phyloP scores from a whole-genome alignment of 2,329 filamentous ascomycete species.

The Botrytis elliptica region DNA sequence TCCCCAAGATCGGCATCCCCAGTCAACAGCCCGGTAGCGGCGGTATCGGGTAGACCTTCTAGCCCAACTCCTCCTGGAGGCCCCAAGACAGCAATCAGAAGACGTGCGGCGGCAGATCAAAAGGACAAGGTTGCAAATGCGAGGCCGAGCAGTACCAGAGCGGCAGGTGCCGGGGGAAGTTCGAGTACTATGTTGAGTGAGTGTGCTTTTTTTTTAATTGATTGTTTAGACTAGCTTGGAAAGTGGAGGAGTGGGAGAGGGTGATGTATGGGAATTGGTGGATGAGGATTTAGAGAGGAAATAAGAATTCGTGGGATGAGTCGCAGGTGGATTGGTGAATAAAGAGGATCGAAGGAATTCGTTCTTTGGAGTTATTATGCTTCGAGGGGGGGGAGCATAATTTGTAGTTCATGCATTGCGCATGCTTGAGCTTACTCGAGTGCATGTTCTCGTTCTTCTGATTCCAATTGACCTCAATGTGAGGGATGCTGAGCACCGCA shows the following conservation, averaged over 20 bases:
- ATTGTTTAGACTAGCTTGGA: background rate
- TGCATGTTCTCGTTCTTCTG: background rate
- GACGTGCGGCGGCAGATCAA: constrained; percentile 92
- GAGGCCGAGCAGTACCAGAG: constrained; percentile 85
- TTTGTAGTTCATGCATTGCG: background rate
- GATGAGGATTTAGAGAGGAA: background rate
- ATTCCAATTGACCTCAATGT: background rate
- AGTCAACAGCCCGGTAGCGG: constrained; percentile 48
- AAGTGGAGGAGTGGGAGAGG: constrained; percentile 5
- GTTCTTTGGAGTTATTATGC: background rate
- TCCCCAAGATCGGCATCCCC: constrained; percentile 54
- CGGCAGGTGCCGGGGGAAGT: constrained; percentile 91
- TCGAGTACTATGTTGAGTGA: constrained; percentile 97
- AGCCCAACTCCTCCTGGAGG: constrained; percentile 90
- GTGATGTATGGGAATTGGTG: background rate
- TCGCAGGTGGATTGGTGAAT: background rate
- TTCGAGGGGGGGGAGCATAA: background rate
- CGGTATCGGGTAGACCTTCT: constrained; percentile 64
- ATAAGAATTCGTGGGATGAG: background rate
- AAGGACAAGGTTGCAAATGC: constrained; percentile 97
- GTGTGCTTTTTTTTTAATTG: constrained; percentile 41
- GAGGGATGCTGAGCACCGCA: background rate
- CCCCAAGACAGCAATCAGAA: constrained; percentile 90
- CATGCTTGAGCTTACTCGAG: background rate
- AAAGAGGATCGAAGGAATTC: background rate